Base-by-base conservation (phyloP, 2,329 filamentous ascomycete species). In the Penicillium sp. region DNA sequence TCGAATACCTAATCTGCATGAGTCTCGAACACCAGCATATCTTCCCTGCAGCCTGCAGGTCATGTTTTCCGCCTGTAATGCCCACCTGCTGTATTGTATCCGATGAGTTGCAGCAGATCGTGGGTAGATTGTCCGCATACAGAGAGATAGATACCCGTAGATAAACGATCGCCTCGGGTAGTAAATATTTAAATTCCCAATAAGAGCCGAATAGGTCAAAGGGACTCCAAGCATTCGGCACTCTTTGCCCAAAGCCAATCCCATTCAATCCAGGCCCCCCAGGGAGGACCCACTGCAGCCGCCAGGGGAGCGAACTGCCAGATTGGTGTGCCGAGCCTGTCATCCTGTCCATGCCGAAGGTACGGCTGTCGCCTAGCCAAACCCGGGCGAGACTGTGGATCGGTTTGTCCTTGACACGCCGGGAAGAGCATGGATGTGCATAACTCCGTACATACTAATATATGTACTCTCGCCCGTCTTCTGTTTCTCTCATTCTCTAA, bases 401-500 rank as follows among this genome's bases (percentile, higher is more conserved):
- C 56, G 47, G 38, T 38, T 40, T 24, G 50, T 62, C 61, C 62
- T 60, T 61, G 59, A 61, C 59, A 62, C 55, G 54, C 61, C 55
- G 51, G 53, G 53, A 52, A 42, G 39, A 63, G 63, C 51, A 64
- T 66, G 54, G 63, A 63, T 66, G 50, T 66, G 60, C 64, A 65
- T 65, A 62, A 50, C 51, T 48, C 29, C 29, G n/a, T 22, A 37
- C 39, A 35, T 38, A 52, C 46, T 60, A 48, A 55, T 66, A 66
- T 66, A 65, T 65, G 52, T 61, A 62, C 52, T 53, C 50, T 38
- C 45, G 56, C 43, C 53, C 18, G 47, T 22, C 22, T 42, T 57
- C 26, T 31, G 29, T 34, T 3, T 35, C 56, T 45, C n/a, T 57
- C 31, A 50, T 42, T 51, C 45, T 43, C 29, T 35, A 55, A 55